These are phyloP conservation scores for Allomyces macrogynus DNA, from an alignment of 192 early-diverging fungal genomes.

Conservation along the genomic window DNA sequence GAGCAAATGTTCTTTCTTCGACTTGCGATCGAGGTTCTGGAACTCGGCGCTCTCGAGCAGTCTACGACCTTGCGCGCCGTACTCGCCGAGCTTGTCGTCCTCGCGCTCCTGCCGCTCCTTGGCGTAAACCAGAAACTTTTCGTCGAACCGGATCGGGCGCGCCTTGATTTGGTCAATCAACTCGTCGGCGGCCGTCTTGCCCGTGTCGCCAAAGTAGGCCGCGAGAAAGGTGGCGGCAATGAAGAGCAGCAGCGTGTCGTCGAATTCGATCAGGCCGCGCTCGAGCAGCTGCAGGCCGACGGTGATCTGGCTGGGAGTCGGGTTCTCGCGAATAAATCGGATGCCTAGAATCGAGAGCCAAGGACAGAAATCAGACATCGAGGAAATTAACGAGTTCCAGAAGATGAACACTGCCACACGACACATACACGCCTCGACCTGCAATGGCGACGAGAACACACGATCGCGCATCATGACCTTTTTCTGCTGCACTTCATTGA, in stretches of 20 bases:
- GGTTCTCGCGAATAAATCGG: not conserved
- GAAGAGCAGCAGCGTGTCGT: not conserved
- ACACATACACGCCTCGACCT: not conserved
- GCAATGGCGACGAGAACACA: not conserved
- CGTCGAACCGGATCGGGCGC: not conserved
- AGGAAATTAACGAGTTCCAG: too few relatives aligned
- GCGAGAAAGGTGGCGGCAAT: not conserved
- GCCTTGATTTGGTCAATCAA: not conserved
- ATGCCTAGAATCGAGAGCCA: not conserved
- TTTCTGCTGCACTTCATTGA: not conserved
- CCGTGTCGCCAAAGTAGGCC: not conserved
- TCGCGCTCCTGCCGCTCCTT: not conserved
- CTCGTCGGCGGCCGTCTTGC: not conserved
- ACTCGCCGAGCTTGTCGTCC: not conserved
- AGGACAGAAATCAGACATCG: too few relatives aligned
- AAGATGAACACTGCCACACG: too few relatives aligned
- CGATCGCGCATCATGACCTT: not conserved
- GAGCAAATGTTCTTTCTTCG: not conserved
- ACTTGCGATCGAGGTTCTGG: not conserved
- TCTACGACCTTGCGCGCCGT: too few relatives aligned
- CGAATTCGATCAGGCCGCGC: not conserved
- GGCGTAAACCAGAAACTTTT: not conserved
- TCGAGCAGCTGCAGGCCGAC: not conserved
- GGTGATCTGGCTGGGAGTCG: not conserved
- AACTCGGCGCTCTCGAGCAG: not conserved